These are phyloP conservation scores for Simplicillium sp. DNA, from an alignment of 2,329 filamentous ascomycete species.

Conservation along the genomic window DNA sequence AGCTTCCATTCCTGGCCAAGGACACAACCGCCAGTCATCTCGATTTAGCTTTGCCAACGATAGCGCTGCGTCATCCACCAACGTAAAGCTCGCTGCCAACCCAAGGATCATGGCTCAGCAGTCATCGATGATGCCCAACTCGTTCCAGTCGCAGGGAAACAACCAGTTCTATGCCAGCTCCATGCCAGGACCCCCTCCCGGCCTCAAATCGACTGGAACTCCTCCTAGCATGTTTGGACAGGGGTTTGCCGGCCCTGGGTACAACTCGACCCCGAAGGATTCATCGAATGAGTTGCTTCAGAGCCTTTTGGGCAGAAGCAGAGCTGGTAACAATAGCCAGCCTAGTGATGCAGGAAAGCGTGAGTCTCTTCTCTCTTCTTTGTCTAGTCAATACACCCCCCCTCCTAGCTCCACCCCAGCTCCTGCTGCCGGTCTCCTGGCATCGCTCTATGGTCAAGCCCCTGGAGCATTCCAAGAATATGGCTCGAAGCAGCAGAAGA, in stretches of 20 bases:
- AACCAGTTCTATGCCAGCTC: slow-evolving; percentile 74
- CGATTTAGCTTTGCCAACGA: slow-evolving; percentile 85
- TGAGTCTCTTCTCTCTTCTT: slow-evolving; percentile 96
- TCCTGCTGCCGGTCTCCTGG: slow-evolving; percentile 84
- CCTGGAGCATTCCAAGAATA: slow-evolving; percentile 82
- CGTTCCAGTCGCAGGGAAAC: slow-evolving; percentile 49
- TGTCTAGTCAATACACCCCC: slow-evolving; percentile 77
- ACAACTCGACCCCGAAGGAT: slow-evolving; percentile 64
- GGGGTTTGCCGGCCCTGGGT: slow-evolving; percentile 67
- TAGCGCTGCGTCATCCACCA: slow-evolving; percentile 34
- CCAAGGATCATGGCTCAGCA: slow-evolving; percentile 76
- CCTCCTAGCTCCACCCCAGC: slow-evolving; percentile 73
- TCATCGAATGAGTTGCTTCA: slow-evolving; percentile 57
- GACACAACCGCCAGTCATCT: slow-evolving; percentile 75
- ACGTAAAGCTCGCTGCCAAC: slow-evolving; percentile 70
- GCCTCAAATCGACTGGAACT: slow-evolving; percentile 88
- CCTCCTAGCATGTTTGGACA: slow-evolving; percentile 94
- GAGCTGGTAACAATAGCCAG: slow-evolving; percentile 53
- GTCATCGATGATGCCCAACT: slow-evolving; percentile 72
- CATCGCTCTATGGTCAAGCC: slow-evolving; percentile 83
- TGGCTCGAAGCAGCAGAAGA: slow-evolving; percentile 97
- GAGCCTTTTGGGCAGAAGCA: slow-evolving; percentile 66
- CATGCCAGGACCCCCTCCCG: slow-evolving; percentile 88
- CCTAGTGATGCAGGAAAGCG: slow-evolving; percentile 85
- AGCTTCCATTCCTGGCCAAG: slow-evolving; percentile 45